Evolutionary conservation across 1,284 basidiomycete genomes (phyloP), one percentile per base, ranked within the genome.

Genomic region (Cryptococcus amylolentus): DNA sequence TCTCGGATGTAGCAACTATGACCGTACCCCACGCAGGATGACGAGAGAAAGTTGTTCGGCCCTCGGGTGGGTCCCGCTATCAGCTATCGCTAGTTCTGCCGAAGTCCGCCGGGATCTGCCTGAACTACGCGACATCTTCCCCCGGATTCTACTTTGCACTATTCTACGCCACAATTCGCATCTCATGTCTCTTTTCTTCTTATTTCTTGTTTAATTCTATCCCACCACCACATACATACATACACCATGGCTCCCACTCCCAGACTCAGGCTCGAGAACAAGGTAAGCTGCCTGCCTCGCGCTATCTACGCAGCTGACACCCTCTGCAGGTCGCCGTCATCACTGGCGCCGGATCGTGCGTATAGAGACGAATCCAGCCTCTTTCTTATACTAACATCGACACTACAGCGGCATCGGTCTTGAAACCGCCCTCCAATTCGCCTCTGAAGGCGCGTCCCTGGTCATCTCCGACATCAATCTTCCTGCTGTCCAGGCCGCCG

Each of bases 381-480:
- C 18, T 39, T 18, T 12, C 9, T 26, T 1, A 35, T 35, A 35
- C 37, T 40, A 16, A 35, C 40, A 39, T n/a, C 5, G 13, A 14
- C 49, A 16, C 14, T 16, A 23, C 57, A 74, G 75, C 60, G 95
- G 94, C 13, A 96, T 98, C 74, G 94, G 94, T 41, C 84, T 96
- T 57, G 92, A 98, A 79, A 88, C 91, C 1, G 86, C 91, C 20
- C 81, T 96, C 60, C 84, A 97, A 56, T 98, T 98, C 74, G 93
- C 94, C 5, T 82, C 84, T 56, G 94, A 98, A 75, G 94, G 94
- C 47, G 91, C 91, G 14, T 84, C 86, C 67, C 86, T 97, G 63
- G 76, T 96, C 44, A 83, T 95, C 44, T 87, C 86, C 18, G 94
- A 98, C 75, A 86, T 97, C 76, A 95, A 94, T 77, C 68, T 86